Base-by-base conservation (phyloP, 2,329 filamentous ascomycete species). In the Exophiala alcalophila region DNA sequence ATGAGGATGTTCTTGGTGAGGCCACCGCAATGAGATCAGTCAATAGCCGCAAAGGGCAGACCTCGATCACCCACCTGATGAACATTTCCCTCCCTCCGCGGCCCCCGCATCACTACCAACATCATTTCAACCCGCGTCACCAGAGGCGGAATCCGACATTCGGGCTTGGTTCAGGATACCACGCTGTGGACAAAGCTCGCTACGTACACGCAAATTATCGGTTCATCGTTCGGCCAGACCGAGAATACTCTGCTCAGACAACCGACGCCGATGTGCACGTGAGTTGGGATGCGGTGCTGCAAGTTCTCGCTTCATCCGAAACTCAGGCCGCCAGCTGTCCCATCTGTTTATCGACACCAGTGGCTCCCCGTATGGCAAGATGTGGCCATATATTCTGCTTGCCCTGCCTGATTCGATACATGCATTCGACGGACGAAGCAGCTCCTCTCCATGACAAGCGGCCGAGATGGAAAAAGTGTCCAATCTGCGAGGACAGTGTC, bases 311-410 rank as follows among this genome's bases (percentile, higher is more conserved):
- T 6, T 97, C 91, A 2, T 79, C 86, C 43, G 82, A 92, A 64
- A 95, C 90, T 0, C 92, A 98, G 65, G 75, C 81, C 29, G 79
- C 90, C 2, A 88, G 86, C 15, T 98, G 92, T 62, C 92, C 92
- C 0, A 98, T 98, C 40, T 98, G 92, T 60, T 77, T 98, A 19
- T 94, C 86, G 2, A 86, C 86, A 41, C 92, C 92, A 1, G 87
- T 94, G 12, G 92, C 92, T 5, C 90, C 92, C 21, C 82, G 92
- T 42, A 98, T 98, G 91, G 90, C 92, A 28, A 91, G 84, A 60
- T 98, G 92, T 59, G 92, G 92, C 1, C 92, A 98, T 62, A 95
- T 98, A 9, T 97, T 96, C 63, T 98, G 92, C 61, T 71, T 97
- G 23, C 83, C 92, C 4, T 98, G 92, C 61, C 68, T 97, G 49